Evolutionary conservation across 2,329 filamentous ascomycete genomes (phyloP).

Genomic region (Ophiostoma populinum): DNA sequence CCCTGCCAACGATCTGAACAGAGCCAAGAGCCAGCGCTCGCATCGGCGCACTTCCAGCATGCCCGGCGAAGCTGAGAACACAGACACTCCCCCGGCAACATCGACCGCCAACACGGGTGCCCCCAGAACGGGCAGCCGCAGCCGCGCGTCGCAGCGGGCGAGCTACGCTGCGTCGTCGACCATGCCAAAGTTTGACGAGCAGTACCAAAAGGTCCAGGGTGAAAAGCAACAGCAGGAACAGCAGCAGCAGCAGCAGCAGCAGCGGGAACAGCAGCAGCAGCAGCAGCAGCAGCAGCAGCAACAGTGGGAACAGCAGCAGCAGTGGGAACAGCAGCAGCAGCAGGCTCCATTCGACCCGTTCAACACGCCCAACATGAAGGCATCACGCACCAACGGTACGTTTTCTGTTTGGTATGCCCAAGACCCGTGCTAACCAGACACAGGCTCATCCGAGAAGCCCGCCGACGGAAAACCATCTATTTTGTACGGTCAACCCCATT

Average conservation of each 20-base stretch:
- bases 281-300: slow-evolving; percentile 4
- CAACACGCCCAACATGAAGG: background rate
- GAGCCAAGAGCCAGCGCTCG: slow-evolving; percentile 29
- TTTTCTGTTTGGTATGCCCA: background rate
- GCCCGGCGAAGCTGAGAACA: slow-evolving; percentile 15
- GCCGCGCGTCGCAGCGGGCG: background rate
- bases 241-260: slow-evolving; percentile 6
- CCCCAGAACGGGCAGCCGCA: slow-evolving; percentile 1
- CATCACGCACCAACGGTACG: background rate
- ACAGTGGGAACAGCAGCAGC: slow-evolving; percentile 1
- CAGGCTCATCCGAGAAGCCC: background rate
- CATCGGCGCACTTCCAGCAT: slow-evolving; percentile 19
- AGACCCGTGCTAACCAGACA: background rate
- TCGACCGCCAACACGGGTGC: slow-evolving; percentile 3
- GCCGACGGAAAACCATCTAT: slow-evolving; percentile 2
- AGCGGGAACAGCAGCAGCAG: slow-evolving; percentile 8
- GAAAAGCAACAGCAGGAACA: slow-evolving; percentile 3
- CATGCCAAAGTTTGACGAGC: slow-evolving; percentile 10
- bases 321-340: slow-evolving; percentile 8
- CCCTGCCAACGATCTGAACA: slow-evolving; percentile 18
- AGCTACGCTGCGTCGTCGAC: slow-evolving; percentile 1
- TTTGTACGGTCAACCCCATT: slow-evolving; percentile 7
- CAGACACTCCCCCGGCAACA: slow-evolving; percentile 8
- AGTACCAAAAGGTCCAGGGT: slow-evolving; percentile 6
- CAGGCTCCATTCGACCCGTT: slow-evolving; percentile 4